Evolutionary conservation across 192 early-diverging fungal species (phyloP), one percentile per base, ranked within the genome.

Genomic region (Nowakowskiella sp.): DNA sequence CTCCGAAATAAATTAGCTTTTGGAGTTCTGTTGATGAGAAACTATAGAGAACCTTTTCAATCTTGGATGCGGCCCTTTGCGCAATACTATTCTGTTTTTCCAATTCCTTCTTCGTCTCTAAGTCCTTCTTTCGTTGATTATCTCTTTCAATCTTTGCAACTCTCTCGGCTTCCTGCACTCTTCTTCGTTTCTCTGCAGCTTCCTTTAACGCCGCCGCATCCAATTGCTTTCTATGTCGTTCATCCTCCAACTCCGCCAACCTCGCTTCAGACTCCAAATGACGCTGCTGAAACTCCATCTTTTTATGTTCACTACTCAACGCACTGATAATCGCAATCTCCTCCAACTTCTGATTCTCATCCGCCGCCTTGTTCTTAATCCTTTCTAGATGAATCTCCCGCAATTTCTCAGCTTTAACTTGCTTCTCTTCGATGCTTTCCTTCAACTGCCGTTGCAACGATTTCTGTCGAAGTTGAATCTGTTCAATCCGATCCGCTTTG

Each of bases 341-440:
- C 16, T 36, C 58, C 4, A n/a, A 23, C 31, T 63, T 63, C 19
- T 53, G 62, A 1, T 27, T 36, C 31, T 64, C 62, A 28, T 61
- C 62, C 47, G 58, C 61, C 16, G 62, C 62, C 33, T 64, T 64
- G 45, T 63, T 55, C 54, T 64, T 55, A 44, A 64, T 64, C n/a
- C 28, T 39, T 23, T 57, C 46, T 22, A 64, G n/a, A 31, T 36
- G n/a, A 7, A 44, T 25, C 30, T 64, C 60, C 1, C 62, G 21
- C 47, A 61, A 47, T 51, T 54, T 64, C 32, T 64, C 62, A 2
- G 62, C 62, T 29, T 63, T 64, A 4, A 51, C 49, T 24, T 64
- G 62, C 33, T 64, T 64, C 47, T 57, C 60, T 19, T 64, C 33
- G 30, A 64, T 64, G 24, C 16, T 64, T 6, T 63, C 60, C 42